A percentile compares a stretch with the other conserved stretches of the same genome.
Evolutionary conservation across 805 yeast species (phyloP).

Genomic region (Ascoidea tarda): DNA sequence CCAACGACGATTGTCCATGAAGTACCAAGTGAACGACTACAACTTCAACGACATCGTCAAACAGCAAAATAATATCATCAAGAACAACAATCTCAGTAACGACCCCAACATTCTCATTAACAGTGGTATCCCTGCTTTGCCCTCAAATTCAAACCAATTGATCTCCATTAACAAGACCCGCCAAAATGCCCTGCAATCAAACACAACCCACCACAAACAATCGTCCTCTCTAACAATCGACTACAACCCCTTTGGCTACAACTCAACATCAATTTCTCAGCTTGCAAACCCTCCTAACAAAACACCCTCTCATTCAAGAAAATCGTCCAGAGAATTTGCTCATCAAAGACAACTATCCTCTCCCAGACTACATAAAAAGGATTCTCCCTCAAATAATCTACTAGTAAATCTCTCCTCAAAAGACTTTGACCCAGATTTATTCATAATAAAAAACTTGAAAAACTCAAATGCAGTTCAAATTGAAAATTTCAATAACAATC

Average conservation of each 20-base stretch:
- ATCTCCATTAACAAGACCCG: too few species aligned
- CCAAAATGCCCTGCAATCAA: too few species aligned
- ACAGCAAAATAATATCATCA: too few species aligned
- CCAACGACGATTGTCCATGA: neutral
- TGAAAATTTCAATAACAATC: constrained; percentile 48
- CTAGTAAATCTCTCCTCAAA: constrained; percentile 24
- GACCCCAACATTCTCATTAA: too few species aligned
- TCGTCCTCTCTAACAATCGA: neutral
- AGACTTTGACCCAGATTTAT: constrained; percentile 31
- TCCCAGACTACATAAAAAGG: neutral
- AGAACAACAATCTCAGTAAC: neutral
- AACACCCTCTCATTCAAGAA: neutral
- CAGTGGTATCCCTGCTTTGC: neutral
- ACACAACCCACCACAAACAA: neutral
- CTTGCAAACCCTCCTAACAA: neutral
- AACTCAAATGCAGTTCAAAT: constrained; percentile 62
- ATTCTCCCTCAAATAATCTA: neutral
- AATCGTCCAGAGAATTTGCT: too few species aligned
- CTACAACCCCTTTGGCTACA: neutral
- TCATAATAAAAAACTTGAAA: constrained; percentile 34
- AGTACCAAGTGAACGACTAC: neutral
- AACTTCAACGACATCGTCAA: too few species aligned
- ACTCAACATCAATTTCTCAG: neutral
- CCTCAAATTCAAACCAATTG: neutral
- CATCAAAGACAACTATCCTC: neutral